Percentiles rank a stretch among this genome's conserved stretches.
Evolutionary conservation across 108 stramenopile species (phyloP).

Genomic region (Cyclotella atomus): DNA sequence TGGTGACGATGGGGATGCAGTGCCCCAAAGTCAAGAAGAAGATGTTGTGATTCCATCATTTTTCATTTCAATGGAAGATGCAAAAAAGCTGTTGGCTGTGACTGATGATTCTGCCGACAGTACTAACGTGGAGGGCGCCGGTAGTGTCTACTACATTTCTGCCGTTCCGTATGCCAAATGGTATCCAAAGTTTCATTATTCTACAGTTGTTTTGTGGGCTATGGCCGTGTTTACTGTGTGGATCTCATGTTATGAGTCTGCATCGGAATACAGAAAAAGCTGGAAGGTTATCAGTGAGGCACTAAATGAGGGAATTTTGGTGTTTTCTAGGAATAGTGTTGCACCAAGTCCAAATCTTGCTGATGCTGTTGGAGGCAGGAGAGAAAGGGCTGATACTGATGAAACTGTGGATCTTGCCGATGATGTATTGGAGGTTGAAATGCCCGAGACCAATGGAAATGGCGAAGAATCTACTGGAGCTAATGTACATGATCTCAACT

Average conservation of each 20-base stretch:
- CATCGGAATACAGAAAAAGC: slow-evolving; percentile 63
- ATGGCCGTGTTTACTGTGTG: slow-evolving; percentile 71
- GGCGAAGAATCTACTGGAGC: not conserved
- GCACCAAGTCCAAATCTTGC: not conserved
- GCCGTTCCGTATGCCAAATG: slow-evolving; percentile 50
- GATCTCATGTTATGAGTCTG: slow-evolving; percentile 61
- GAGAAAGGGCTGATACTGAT: slow-evolving; percentile 39
- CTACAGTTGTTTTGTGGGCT: slow-evolving; percentile 67
- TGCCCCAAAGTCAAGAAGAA: slow-evolving; percentile 35
- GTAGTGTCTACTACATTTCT: slow-evolving; percentile 13
- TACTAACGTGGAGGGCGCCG: not conserved
- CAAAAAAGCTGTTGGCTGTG: slow-evolving; percentile 36
- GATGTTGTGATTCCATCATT: slow-evolving; percentile 46
- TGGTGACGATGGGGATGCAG: slow-evolving; percentile 50
- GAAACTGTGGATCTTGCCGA: slow-evolving; percentile 46
- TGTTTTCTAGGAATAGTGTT: slow-evolving; percentile 15
- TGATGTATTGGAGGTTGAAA: slow-evolving; percentile 21
- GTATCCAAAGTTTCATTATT: slow-evolving; percentile 62
- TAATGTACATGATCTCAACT: not conserved
- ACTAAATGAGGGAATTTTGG: slow-evolving; percentile 37
- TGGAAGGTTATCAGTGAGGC: slow-evolving; percentile 36
- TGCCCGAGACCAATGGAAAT: slow-evolving; percentile 13
- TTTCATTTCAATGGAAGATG: slow-evolving; percentile 80
- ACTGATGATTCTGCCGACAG: slow-evolving; percentile 9
- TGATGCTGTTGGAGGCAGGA: slow-evolving; percentile 1